These are phyloP conservation scores for Rosellinia necatrix DNA, from an alignment of 2,329 filamentous ascomycete genomes.

Conservation along the genomic window DNA sequence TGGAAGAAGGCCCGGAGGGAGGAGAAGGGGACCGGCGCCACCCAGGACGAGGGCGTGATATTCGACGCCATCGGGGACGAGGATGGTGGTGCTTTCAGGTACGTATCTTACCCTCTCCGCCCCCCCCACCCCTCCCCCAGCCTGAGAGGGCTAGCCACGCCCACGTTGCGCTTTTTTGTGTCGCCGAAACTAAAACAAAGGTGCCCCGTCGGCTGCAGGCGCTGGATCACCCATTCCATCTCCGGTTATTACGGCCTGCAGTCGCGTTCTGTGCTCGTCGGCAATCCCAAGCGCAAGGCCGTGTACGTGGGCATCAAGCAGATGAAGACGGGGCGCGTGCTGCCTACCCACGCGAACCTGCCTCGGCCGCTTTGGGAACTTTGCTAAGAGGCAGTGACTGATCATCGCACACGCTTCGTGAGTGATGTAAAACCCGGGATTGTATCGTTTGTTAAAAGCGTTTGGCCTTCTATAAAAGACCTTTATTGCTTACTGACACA, in stretches of 20 bases:
- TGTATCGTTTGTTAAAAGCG: slow-evolving; percentile 3
- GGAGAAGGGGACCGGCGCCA: slow-evolving; percentile 61
- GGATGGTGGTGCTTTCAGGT: slow-evolving; percentile 81
- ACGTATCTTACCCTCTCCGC: slow-evolving; percentile 43
- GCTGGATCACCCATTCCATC: slow-evolving; percentile 92
- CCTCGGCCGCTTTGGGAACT: slow-evolving; percentile 69
- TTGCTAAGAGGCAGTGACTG: slow-evolving; percentile 44
- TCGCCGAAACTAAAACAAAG: slow-evolving; percentile 21
- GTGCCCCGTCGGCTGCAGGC: slow-evolving; percentile 52
- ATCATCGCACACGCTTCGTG: background rate
- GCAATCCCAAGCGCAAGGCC: slow-evolving; percentile 72
- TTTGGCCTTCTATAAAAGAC: background rate
- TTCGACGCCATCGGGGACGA: slow-evolving; percentile 78
- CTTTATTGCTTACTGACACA: no score
- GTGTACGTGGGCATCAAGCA: slow-evolving; percentile 80
- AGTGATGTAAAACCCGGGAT: background rate
- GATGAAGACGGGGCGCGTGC: slow-evolving; percentile 37
- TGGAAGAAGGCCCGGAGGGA: slow-evolving; percentile 58
- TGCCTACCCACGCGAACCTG: slow-evolving; percentile 45
- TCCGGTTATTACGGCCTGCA: slow-evolving; percentile 89
- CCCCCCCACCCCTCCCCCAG: slow-evolving; percentile 31
- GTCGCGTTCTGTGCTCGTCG: slow-evolving; percentile 78
- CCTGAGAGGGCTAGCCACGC: background rate
- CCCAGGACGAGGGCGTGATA: slow-evolving; percentile 65
- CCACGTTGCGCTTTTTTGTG: background rate